phyloP scores from a whole-genome alignment of 1,284 basidiomycete species.

The Spongiforma sp. region DNA sequence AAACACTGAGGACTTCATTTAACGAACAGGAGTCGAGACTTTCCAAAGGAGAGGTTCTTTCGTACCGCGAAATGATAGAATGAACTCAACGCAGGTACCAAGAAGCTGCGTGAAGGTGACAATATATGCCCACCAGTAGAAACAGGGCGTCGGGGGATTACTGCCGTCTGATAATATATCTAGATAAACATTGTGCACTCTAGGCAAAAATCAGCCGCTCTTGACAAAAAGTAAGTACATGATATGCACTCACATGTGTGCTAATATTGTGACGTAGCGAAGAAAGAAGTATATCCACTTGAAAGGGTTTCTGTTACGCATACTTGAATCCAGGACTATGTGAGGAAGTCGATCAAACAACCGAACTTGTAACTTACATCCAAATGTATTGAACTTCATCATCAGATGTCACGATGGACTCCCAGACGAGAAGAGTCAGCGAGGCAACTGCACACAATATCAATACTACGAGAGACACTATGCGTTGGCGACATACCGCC shows the following conservation, averaged over 20 bases:
- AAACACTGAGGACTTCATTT: slow-evolving; percentile 14
- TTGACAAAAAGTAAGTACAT: not conserved
- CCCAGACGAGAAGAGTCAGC: slow-evolving; percentile 24
- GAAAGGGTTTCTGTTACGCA: slow-evolving; percentile 20
- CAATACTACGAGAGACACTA: not conserved
- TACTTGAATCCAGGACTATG: slow-evolving; percentile 10
- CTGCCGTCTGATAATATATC: slow-evolving; percentile 13
- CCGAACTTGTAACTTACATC: slow-evolving; percentile 19
- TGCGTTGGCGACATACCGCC: slow-evolving; percentile 21
- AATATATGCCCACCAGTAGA: slow-evolving; percentile 20
- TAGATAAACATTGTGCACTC: slow-evolving; percentile 20
- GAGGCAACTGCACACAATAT: slow-evolving; percentile 15
- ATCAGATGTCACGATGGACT: slow-evolving; percentile 16
- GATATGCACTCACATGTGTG: slow-evolving; percentile 19
- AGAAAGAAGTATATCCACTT: slow-evolving; percentile 33
- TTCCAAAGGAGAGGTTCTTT: not conserved
- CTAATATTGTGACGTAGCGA: slow-evolving; percentile 22
- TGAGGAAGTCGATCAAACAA: not conserved
- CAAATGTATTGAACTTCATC: slow-evolving; percentile 28
- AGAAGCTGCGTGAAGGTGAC: slow-evolving; percentile 11
- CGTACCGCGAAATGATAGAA: slow-evolving; percentile 28
- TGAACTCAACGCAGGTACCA: slow-evolving; percentile 19
- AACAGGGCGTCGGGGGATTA: slow-evolving; percentile 19
- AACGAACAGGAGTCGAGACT: not conserved
- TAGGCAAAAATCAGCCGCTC: slow-evolving; percentile 4